Base-by-base conservation (phyloP, 164 flowering plant species). In the Dillenia turbinata region DNA sequence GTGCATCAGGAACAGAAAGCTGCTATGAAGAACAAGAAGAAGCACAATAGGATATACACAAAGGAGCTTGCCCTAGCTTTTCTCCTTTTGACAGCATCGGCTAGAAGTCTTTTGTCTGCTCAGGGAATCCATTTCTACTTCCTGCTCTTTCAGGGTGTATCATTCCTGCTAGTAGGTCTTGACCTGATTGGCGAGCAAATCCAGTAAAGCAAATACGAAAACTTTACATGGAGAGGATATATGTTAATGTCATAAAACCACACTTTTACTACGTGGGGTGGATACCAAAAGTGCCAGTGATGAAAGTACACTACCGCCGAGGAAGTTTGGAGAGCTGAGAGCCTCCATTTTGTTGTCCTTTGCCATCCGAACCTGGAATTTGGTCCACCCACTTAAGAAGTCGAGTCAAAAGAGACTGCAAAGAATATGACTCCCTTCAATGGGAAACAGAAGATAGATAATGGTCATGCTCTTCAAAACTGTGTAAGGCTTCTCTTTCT, bases 41-140 rank as follows among this genome's bases (percentile, higher is more conserved):
- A 86, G 77, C 96, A 91, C 64, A 94, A 94, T 74, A 82, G 96
- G 74, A 87, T 94, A 53, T 94, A 94, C 50, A 80, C 74, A 44
- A 94, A 94, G 68, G 99, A 94, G 76, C 69, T 94, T 46, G 85
- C 96, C 8, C 67, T 94, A 43, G 99, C 99, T 3, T 88, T 94
- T 53, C 89, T 94, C 49, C 89, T 94, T 12, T 64, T 94, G 47
- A 94, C 96, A n/a, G 99, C 99, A 19, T 54, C 99, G 6, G 89
- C 95, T 0, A 82, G 99, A 71, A 94, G 99, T 52, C 83, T 94
- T 46, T 71, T 94, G 11, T 88, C 99, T 2, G 97, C 97, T 15
- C 97, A 94, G 75, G 99, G 99, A 8, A 86, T 94, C 68, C 99
- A 94, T 69, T 94, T 94, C 71, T 94, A 94, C 83, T 94, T 94